Evolutionary conservation across 257 asterid species (phyloP), one percentile per base, ranked within the genome.

Genomic region (Salvia rosmarinus): DNA sequence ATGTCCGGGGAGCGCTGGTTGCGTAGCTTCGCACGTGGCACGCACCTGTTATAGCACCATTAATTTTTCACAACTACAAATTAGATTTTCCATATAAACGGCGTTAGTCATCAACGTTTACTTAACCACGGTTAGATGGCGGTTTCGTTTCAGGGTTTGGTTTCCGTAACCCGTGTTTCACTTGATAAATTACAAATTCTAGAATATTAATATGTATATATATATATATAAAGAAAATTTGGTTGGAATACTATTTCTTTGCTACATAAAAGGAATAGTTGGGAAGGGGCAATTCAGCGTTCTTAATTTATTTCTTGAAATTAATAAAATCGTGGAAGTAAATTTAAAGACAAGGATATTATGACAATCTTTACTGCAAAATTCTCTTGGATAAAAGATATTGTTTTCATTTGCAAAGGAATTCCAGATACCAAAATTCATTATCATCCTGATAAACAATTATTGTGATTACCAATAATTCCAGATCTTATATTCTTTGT

Each of bases 11-110:
- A 5, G 42, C 16, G 47, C 25, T 35, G 47, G 70, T 17, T 20
- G 34, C 65, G 16, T 39, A 40, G 70, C 12, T 39, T 6, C 14
- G 1, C 70, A 58, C 79, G 79, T 75, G 75, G 57, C 79, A 23
- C 14, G 46, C 52, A 9, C 43, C 21, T 19, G 42, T 9, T 23
- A 3, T 39, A 2, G 14, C 50, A 39, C 5, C 40, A 67, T 11
- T 35, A 19, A 58, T 37, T 32, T 13, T 16, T 63, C 56, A 9
- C 68, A 56, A 9, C 59, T 12, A 9, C 4, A 1, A 35, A 30
- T 11, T 23, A 23, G 9, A 21, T 11, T 37, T 3, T 20, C 12
- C 0, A 44, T 7, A 10, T 9, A 1, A 35, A 59, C 79, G 79
- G 30, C 70, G 75, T 59, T 49, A 21, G 14, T 14, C 46, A 70